phyloP scores from a whole-genome alignment of 2,329 filamentous ascomycete species.

The Exophiala alcalophila region DNA sequence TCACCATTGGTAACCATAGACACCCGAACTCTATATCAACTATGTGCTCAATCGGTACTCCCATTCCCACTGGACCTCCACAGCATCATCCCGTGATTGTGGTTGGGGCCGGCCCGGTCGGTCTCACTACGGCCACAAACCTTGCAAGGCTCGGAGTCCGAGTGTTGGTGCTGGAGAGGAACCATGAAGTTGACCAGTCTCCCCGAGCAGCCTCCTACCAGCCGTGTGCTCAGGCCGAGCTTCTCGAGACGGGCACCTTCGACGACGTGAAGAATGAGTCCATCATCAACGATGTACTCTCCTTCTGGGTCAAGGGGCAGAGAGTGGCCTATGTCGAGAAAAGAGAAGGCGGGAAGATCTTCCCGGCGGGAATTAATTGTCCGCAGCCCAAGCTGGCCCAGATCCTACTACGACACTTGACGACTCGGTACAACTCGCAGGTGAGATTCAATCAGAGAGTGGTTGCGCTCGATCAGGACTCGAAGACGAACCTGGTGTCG shows the following conservation, averaged over 20 bases:
- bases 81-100: constrained; percentile 20
- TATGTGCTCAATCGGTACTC: constrained; percentile 11
- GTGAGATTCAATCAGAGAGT: constrained; percentile 23
- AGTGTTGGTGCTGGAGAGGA: constrained; percentile 22
- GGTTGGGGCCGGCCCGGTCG: constrained; percentile 22
- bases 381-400: constrained; percentile 20
- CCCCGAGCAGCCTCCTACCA: constrained; percentile 25
- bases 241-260: constrained; percentile 22
- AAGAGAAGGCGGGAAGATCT: constrained; percentile 41
- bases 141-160: constrained; percentile 19
- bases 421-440: constrained; percentile 17
- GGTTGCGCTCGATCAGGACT: constrained; percentile 13
- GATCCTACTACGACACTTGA: constrained; percentile 20
- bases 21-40: neutral
- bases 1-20: too few relatives aligned
- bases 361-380: constrained; percentile 41
- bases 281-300: constrained; percentile 23
- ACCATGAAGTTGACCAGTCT: constrained; percentile 21
- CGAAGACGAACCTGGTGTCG: constrained; percentile 9
- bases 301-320: constrained; percentile 22
- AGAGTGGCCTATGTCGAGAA: constrained; percentile 27
- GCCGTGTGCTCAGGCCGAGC: constrained; percentile 23
- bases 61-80: too few relatives aligned
- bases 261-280: constrained; percentile 23
- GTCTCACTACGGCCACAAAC: constrained; percentile 21